Conservation (phyloP, 1,139 yeast species). For the Candida freyschussii region DNA sequence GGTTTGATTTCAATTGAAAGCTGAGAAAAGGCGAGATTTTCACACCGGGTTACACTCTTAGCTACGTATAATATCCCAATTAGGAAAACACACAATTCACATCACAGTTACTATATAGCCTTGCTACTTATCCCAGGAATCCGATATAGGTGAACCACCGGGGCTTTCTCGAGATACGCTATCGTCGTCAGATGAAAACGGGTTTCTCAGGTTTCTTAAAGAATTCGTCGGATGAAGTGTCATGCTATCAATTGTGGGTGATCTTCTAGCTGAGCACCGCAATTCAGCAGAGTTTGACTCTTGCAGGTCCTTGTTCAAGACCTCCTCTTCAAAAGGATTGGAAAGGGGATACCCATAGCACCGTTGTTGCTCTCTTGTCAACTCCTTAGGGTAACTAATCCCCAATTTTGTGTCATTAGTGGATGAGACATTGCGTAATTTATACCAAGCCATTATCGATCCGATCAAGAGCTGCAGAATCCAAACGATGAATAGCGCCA, state of each 20-base stretch:
- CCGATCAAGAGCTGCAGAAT: slow-evolving; percentile 41
- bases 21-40: too few relatives aligned
- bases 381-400: slow-evolving; percentile 10
- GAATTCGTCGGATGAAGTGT: slow-evolving; percentile 4
- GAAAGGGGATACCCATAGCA: slow-evolving; percentile 13
- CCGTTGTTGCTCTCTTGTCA: slow-evolving; percentile 8
- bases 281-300: not conserved
- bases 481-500: slow-evolving; percentile 46
- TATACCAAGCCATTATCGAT: slow-evolving; percentile 19
- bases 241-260: slow-evolving; percentile 1
- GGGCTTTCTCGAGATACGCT: too few relatives aligned
- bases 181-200: not conserved
- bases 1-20: not conserved
- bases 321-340: slow-evolving; percentile 4
- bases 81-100: too few relatives aligned
- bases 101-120: too few relatives aligned
- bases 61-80: too few relatives aligned
- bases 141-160: too few relatives aligned
- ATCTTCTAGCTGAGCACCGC: not conserved
- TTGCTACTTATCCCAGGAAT: too few relatives aligned
- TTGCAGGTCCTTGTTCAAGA: not conserved
- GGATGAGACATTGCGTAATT: not conserved
- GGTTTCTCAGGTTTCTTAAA: too few relatives aligned
- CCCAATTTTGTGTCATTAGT: slow-evolving; percentile 3
- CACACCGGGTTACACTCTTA: too few relatives aligned